Evolutionary conservation across 2,329 filamentous ascomycete genomes (phyloP).

Genomic region (Fusarium sp.): DNA sequence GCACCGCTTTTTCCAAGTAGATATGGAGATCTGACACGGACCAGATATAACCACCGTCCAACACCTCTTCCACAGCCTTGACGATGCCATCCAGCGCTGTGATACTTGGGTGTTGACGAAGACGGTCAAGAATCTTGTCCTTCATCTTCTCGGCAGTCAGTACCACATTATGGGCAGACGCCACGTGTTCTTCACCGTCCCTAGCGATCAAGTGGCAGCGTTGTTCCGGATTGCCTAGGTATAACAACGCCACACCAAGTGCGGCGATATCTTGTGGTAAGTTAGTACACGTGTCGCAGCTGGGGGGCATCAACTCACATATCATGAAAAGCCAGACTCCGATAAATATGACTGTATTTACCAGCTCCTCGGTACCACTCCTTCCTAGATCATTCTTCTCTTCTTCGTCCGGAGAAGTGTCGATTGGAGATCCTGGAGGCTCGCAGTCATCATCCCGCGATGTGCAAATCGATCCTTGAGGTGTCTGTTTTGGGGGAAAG

Average conservation of each 20-base stretch:
- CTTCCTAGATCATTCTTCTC: neutral
- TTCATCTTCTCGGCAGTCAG: accelerated
- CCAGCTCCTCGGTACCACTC: accelerated
- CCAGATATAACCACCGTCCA: neutral
- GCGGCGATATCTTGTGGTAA: neutral
- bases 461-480: neutral
- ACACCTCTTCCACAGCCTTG: neutral
- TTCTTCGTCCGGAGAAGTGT: neutral
- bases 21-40: neutral
- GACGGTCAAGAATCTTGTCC: neutral
- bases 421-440: neutral
- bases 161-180: neutral
- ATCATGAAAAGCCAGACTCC: neutral
- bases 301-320: neutral
- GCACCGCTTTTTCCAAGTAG: neutral
- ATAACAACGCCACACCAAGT: neutral
- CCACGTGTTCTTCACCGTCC: neutral
- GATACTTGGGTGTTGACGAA: neutral
- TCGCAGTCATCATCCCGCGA: neutral
- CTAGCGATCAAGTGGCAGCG: accelerated
- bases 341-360: no score
- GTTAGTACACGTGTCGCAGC: neutral
- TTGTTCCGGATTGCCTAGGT: neutral
- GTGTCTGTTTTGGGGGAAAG: neutral
- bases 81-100: accelerated